Base-by-base conservation (phyloP, 306 rosid species). In the Medicago ruthenica region DNA sequence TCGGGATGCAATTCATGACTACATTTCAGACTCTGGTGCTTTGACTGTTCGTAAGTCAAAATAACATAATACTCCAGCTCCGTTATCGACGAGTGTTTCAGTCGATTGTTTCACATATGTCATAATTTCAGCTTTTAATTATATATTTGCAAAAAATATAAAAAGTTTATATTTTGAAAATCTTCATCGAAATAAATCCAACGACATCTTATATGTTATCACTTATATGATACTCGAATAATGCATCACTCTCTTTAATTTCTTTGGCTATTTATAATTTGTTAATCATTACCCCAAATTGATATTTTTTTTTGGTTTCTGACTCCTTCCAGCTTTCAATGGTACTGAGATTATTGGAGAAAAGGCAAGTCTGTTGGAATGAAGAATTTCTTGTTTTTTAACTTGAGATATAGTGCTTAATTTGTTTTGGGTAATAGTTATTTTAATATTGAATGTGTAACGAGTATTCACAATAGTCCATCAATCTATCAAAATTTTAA, bases 261-360 rank as follows among this genome's bases (percentile, higher is more conserved):
- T 70, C 0, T 7, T 15, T 7, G 24, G 7, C 7, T 17, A 42
- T 31, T 67, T 68, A 21, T 42, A 58, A 34, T 34, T 18, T 55
- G 12, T 27, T 44, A 2, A 27, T 41, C 20, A 45, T 13, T 58
- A 27, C 71, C 5, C 16, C 72, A 65, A 57, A 66, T 50, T 60
- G 4, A 36, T 15, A 4, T 7, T 7, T 45, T 8, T 34, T 17
- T 41, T 53, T 9, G 9, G 0, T 72, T 39, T 42, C 7, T 70
- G 7, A 13, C 59, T 69, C 45, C 40, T 80, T 83, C 73, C 96
- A 91, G 97, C 96, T 71, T 88, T 91, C 85, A 89, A 78, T 75
- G 76, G 82, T 17, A 66, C 79, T 17, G 70, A 78, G 37, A 8
- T 87, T 11, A 91, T 93, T n/a, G 97, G 87, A 71, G 90, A 89